These are phyloP conservation scores for Blastobotrys serpentis DNA, from an alignment of 1,139 yeast species.

Conservation along the genomic window DNA sequence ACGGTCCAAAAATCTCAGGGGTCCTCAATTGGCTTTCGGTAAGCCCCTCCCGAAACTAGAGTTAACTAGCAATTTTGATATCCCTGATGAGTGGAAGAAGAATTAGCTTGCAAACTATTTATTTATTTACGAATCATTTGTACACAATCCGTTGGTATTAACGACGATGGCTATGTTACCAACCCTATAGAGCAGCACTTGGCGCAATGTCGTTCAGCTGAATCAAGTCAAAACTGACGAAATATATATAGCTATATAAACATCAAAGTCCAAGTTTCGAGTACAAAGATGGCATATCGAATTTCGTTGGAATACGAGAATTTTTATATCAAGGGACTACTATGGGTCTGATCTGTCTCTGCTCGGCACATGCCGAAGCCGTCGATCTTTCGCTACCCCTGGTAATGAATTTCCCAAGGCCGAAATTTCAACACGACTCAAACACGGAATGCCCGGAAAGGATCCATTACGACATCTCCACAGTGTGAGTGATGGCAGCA, in stretches of 20 bases:
- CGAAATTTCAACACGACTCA: neutral
- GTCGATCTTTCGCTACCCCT: neutral
- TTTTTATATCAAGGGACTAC: too few species aligned
- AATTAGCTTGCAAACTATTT: neutral
- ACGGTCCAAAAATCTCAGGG: conserved; percentile 21
- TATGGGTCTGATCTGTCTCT: too few species aligned
- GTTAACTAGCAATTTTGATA: conserved; percentile 50
- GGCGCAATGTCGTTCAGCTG: too few species aligned
- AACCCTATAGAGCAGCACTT: too few species aligned
- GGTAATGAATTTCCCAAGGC: neutral
- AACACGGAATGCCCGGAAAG: conserved; percentile 46
- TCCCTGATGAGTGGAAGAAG: conserved; percentile 74
- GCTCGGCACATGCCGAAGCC: neutral
- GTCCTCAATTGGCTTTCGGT: conserved; percentile 29
- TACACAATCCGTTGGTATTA: neutral
- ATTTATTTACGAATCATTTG: too few species aligned
- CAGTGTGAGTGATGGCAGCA: neutral
- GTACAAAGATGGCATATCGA: too few species aligned
- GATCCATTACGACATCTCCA: conserved; percentile 63
- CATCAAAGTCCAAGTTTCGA: too few species aligned
- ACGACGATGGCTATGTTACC: neutral
- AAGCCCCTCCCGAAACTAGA: conserved; percentile 45
- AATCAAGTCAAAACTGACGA: too few species aligned
- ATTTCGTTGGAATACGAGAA: too few species aligned
- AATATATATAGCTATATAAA: too few species aligned